Evolutionary conservation across 2,329 filamentous ascomycete genomes (phyloP).

Genomic region (Diaporthe sp.): DNA sequence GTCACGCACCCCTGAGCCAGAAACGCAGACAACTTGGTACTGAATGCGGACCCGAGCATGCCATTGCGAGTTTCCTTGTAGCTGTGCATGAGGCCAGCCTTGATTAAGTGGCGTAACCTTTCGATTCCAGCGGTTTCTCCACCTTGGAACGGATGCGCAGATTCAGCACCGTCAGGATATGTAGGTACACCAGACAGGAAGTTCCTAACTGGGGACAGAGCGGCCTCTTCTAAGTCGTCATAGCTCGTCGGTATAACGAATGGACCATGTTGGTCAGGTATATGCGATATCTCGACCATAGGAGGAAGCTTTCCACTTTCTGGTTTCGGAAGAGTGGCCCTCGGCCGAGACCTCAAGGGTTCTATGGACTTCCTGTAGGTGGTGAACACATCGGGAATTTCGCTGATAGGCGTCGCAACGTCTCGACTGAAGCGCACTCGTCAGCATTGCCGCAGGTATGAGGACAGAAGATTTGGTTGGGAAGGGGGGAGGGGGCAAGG

Average conservation of each 20-base stretch:
- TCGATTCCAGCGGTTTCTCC: slow-evolving; percentile 73
- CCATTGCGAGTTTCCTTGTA: slow-evolving; percentile 83
- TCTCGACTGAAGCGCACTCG: slow-evolving; percentile 68
- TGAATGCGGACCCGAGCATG: slow-evolving; percentile 77
- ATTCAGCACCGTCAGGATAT: slow-evolving; percentile 65
- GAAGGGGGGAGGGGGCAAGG: background rate
- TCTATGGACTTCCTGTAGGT: slow-evolving; percentile 81
- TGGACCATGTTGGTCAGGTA: slow-evolving; percentile 71
- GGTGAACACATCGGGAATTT: slow-evolving; percentile 82
- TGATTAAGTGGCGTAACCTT: slow-evolving; percentile 72
- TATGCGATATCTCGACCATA: slow-evolving; percentile 61
- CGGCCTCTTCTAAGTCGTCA: slow-evolving; percentile 64
- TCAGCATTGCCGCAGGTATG: background rate
- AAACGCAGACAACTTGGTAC: slow-evolving; percentile 82
- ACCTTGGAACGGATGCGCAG: slow-evolving; percentile 76
- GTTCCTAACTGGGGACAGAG: slow-evolving; percentile 70
- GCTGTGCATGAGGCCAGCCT: slow-evolving; percentile 68
- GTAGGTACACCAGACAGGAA: slow-evolving; percentile 65
- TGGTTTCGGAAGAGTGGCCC: slow-evolving; percentile 68
- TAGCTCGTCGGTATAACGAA: slow-evolving; percentile 73
- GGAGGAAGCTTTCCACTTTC: slow-evolving; percentile 66
- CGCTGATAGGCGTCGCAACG: slow-evolving; percentile 63
- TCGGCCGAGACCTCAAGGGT: slow-evolving; percentile 75
- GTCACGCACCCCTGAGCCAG: slow-evolving; percentile 80
- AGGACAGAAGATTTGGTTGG: background rate